Evolutionary conservation across 768 basidiomycete species (phyloP).

Genomic region (Termitomyces sp.): DNA sequence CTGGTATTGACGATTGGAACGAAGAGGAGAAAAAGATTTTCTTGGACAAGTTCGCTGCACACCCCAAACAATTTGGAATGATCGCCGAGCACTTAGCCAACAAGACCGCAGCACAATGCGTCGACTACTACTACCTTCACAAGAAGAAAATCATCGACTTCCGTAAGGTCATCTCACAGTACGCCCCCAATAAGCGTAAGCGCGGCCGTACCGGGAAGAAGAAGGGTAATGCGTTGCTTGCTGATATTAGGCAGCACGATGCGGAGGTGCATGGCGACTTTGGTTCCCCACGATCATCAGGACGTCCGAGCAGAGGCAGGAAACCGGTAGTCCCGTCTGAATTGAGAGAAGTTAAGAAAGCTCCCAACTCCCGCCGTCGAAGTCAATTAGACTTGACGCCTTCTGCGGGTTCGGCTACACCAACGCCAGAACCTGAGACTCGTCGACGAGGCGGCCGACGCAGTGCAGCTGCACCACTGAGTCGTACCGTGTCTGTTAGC

Average conservation of each 20-base stretch:
- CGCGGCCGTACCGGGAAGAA: slow-evolving; percentile 61
- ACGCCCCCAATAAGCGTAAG: slow-evolving; percentile 61
- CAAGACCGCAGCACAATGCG: slow-evolving; percentile 86
- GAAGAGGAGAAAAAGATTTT: slow-evolving; percentile 76
- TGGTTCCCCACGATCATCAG: slow-evolving; percentile 29
- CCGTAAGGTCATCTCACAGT: slow-evolving; percentile 63
- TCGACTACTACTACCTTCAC: slow-evolving; percentile 91
- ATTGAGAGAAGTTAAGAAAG: slow-evolving; percentile 25
- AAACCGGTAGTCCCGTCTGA: slow-evolving; percentile 23
- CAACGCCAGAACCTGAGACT: slow-evolving; percentile 64
- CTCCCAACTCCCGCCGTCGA: slow-evolving; percentile 29
- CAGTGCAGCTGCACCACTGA: slow-evolving; percentile 9
- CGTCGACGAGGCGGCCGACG: slow-evolving; percentile 17
- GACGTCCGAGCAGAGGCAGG: slow-evolving; percentile 35
- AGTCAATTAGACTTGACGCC: slow-evolving; percentile 44
- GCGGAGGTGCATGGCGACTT: slow-evolving; percentile 39
- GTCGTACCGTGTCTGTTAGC: slow-evolving; percentile 14
- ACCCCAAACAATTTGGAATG: slow-evolving; percentile 94
- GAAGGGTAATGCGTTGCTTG: slow-evolving; percentile 75
- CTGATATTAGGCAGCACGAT: slow-evolving; percentile 78
- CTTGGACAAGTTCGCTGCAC: slow-evolving; percentile 71
- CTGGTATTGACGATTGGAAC: slow-evolving; percentile 84
- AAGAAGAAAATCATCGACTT: slow-evolving; percentile 88
- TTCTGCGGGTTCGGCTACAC: slow-evolving; percentile 38
- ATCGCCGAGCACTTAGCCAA: slow-evolving; percentile 76